Evolutionary conservation across 306 rosid species (phyloP).

Genomic region (Corylus avellana): DNA sequence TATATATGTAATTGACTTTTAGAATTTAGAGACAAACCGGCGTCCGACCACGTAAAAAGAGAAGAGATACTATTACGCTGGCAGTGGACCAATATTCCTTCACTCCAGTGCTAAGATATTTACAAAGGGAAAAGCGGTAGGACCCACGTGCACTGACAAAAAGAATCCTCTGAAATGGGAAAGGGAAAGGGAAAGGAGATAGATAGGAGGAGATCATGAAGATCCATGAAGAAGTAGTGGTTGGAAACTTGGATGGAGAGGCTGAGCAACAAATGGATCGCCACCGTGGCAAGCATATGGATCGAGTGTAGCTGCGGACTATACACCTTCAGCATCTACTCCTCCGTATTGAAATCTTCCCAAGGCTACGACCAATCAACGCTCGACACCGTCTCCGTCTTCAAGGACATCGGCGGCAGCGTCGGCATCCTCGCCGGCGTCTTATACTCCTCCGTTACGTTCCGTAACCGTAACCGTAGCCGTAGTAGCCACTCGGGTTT

Average conservation of each 20-base stretch:
- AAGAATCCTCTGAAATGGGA: no score
- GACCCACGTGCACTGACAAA: no score
- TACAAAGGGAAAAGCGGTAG: no score
- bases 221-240: no score
- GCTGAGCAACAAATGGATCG: slow-evolving; percentile 60
- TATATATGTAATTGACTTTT: no score
- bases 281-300: slow-evolving; percentile 69
- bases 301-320: slow-evolving; percentile 81
- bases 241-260: not conserved
- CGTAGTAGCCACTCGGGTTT: not conserved
- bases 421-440: slow-evolving; percentile 78
- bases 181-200: no score
- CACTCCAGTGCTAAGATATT: no score
- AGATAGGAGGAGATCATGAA: no score
- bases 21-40: no score
- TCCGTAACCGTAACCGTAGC: not conserved
- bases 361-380: slow-evolving; percentile 84
- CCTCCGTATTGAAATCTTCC: slow-evolving; percentile 63
- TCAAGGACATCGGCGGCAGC: slow-evolving; percentile 90
- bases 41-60: no score
- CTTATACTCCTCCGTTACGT: slow-evolving; percentile 68
- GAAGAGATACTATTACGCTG: no score
- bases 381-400: slow-evolving; percentile 85
- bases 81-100: no score
- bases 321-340: slow-evolving; percentile 84